Evolutionary conservation across 1,284 basidiomycete species (phyloP), one percentile per base, ranked within the genome.

Genomic region (Pterulicium gracile): DNA sequence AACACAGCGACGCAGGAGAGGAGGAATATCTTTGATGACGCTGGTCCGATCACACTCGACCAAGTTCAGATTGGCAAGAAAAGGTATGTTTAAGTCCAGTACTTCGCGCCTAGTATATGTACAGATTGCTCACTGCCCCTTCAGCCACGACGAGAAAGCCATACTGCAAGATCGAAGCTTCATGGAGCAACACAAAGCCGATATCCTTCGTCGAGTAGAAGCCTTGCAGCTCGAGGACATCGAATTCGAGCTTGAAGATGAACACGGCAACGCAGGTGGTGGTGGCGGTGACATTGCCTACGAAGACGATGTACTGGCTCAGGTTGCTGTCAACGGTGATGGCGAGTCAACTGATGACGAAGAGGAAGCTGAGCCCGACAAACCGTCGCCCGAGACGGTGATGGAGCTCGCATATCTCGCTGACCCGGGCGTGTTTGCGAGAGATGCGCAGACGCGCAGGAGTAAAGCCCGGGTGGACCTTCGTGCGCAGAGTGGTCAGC

Each of bases 391-490:
- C 1, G 85, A 91, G 52, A 79, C 74, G 2, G 71, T 81, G 27
- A 66, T 91, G 41, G 88, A 90, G 57, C 62, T 78, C 43, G 77
- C 84, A 7, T 95, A 93, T 61, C 67, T 92, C 34, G 67, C 71
- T 17, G 76, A 87, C 61, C 77, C 81, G 4, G 76, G 74, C 44
- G 55, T 87, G 18, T 94, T 94, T 57, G 78, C 83, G 22, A 67
- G 87, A n/a, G 86, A 90, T 60, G 72, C 72, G 0, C 66, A 67
- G 36, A 92, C 88, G 13, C 64, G 87, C 44, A 67, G 83, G 45
- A 74, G 80, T 47, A 79, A 82, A 54, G 69, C 69, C 0, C 68
- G 91, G 24, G 67, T 65, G 3, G 77, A 81, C 44, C 65, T 94
- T 49, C 77, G 73, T 54, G 67, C 72, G 17, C 71, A 75, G 52